Evolutionary conservation across 2,329 filamentous ascomycete genomes (phyloP).

Genomic region (Trichophyton mentagrophytes): DNA sequence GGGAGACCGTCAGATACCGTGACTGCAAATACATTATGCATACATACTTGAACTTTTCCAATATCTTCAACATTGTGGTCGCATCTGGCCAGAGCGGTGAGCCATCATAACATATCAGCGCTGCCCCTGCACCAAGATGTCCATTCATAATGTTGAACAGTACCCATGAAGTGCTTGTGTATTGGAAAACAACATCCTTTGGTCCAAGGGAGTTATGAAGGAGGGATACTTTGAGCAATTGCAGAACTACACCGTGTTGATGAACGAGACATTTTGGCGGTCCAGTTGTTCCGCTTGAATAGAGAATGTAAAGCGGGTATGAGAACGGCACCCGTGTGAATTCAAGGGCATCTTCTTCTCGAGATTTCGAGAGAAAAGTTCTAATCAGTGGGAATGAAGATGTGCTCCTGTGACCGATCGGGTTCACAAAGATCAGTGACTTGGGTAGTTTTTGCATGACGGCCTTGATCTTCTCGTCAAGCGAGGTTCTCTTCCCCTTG

Average conservation of each 20-base stretch:
- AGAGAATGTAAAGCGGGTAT: constrained; percentile 34
- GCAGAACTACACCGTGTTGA: constrained; percentile 32
- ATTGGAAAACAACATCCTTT: constrained; percentile 33
- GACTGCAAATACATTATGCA: background rate
- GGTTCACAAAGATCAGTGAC: constrained; percentile 16
- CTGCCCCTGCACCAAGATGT: constrained; percentile 28
- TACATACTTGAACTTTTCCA: constrained; percentile 21
- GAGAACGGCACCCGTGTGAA: constrained; percentile 31
- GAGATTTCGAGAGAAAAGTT: constrained; percentile 23
- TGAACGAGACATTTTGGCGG: constrained; percentile 37
- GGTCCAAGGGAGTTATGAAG: constrained; percentile 34
- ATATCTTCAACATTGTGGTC: constrained; percentile 25
- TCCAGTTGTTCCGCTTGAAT: constrained; percentile 33
- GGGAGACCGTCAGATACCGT: background rate
- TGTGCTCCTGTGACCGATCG: constrained; percentile 10
- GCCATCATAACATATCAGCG: constrained; percentile 30
- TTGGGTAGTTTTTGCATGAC: constrained; percentile 21
- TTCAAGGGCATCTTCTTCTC: constrained; percentile 20
- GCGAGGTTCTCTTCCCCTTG: constrained; percentile 27
- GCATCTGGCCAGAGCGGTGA: constrained; percentile 31
- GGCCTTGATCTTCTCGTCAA: constrained; percentile 21
- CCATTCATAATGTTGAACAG: constrained; percentile 37
- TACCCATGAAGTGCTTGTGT: constrained; percentile 37
- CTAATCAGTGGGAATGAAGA: constrained; percentile 18
- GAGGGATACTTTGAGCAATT: constrained; percentile 33